Percentiles rank a stretch among this genome's conserved stretches.
Evolutionary conservation across 169 alveolate genomes (phyloP).

Genomic region (Miamiensis avidus): DNA sequence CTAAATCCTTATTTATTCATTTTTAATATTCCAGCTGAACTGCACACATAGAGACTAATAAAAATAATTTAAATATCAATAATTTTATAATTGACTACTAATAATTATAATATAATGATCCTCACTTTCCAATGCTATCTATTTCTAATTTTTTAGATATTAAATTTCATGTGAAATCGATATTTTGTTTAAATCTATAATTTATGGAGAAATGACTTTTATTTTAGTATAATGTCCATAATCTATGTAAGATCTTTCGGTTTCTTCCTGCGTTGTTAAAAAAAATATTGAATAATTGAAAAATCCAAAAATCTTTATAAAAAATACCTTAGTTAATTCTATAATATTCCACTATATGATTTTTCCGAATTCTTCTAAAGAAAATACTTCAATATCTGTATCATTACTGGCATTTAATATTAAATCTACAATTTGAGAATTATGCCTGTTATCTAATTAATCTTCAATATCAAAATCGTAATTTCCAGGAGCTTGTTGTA

Average conservation of each 20-base stretch:
- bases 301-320: too few relatives aligned
- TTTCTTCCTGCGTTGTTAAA: not conserved
- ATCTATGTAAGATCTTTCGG: constrained; percentile 11
- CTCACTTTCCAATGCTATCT: not conserved
- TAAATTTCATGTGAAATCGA: not conserved
- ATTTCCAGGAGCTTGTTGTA: not conserved
- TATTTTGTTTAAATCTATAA: not conserved
- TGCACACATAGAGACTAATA: constrained; percentile 7
- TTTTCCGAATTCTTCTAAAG: constrained; percentile 55
- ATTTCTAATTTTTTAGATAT: not conserved
- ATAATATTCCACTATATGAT: constrained; percentile 44
- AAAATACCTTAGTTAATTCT: not conserved
- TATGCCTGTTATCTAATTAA: not conserved
- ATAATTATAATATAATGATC: too few relatives aligned
- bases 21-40: constrained; percentile 15
- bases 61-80: not conserved
- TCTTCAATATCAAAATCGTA: not conserved
- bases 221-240: constrained; percentile 17
- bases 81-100: not conserved
- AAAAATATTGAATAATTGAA: not conserved
- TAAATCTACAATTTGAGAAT: not conserved
- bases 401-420: constrained; percentile 19
- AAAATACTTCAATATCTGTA: constrained; percentile 35
- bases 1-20: constrained; percentile 7
- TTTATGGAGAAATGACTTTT: not conserved